Conservation (phyloP, 306 rosid species). For the Rosa persica region DNA sequence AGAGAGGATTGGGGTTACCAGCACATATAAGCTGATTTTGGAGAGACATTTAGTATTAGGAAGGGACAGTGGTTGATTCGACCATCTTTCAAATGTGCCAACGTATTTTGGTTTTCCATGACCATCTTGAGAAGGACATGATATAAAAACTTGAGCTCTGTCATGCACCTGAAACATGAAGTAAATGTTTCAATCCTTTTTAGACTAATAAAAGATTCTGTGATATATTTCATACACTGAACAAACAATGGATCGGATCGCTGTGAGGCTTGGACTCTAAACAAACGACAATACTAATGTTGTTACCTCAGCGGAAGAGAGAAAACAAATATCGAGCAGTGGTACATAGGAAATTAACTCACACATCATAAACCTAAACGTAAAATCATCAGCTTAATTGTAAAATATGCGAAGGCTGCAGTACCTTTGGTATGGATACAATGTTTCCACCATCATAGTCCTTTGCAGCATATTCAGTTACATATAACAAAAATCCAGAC, state of each 20-base stretch:
- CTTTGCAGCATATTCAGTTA: conserved; percentile 51
- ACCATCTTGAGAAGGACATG: conserved; percentile 53
- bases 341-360: background rate
- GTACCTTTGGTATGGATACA: conserved; percentile 68
- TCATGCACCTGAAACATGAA: conserved; percentile 69
- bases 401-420: conserved; percentile 17
- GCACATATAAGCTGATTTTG: conserved; percentile 53
- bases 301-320: background rate
- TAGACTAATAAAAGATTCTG: background rate
- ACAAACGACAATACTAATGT: background rate
- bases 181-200: conserved; percentile 17
- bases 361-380: background rate
- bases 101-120: conserved; percentile 56
- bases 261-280: conserved; percentile 1
- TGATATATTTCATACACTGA: background rate
- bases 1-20: conserved; percentile 50
- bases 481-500: conserved; percentile 77
- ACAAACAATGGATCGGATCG: background rate
- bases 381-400: background rate
- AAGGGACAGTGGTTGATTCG: conserved; percentile 53
- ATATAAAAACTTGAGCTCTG: conserved; percentile 87
- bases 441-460: conserved; percentile 36
- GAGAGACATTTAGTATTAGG: conserved; percentile 56
- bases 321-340: background rate
- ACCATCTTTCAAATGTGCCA: conserved; percentile 78